Base-by-base conservation (phyloP, 2,329 filamentous ascomycete species). In the Cytospora piceae region DNA sequence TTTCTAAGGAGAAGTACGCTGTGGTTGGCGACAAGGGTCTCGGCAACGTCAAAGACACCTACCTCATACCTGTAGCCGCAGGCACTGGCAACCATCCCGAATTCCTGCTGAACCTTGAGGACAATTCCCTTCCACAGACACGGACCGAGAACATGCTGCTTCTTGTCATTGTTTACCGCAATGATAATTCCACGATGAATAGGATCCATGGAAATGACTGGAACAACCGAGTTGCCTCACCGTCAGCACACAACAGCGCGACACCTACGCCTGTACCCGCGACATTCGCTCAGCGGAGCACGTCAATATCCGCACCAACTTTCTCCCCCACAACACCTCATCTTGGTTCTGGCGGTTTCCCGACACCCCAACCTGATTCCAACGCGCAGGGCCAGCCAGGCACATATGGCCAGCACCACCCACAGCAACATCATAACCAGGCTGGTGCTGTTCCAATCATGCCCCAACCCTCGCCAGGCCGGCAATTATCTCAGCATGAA, bases 21-120 rank as follows among this genome's bases (percentile, higher is more conserved):
- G 94, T 98, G 1, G 85, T 97, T 8, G 89, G 89, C 17, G 91
- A 94, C 73, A 90, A 91, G 75, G 85, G 86, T 0, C 79, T 88
- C 34, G 85, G 87, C 24, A 90, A 93, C 67, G 90, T 97, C 58
- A 90, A 93, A 67, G 94, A 98, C 74, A 92, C 94, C 1, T 98
- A 98, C 75, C 85, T 98, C 37, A 90, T 97, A 12, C 94, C 95
- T 0, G 87, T 98, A 5, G 87, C 93, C 37, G 84, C 88, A 6
- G 93, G 92, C 31, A 83, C 86, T 31, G 83, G 81, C 39, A 86
- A 85, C 58, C 85, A 94, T 53, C 94, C 95, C 0, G 91, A 94
- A 68, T 97, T 97, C 72, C 87, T 97, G 76, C 86, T 93, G 67
- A 91, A 96, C 73, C 84, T 98, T n/a, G 89, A 92, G 69, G 90